Base-by-base conservation (phyloP, 192 early-diverging fungal species). In the Paraglomus brasilianum region DNA sequence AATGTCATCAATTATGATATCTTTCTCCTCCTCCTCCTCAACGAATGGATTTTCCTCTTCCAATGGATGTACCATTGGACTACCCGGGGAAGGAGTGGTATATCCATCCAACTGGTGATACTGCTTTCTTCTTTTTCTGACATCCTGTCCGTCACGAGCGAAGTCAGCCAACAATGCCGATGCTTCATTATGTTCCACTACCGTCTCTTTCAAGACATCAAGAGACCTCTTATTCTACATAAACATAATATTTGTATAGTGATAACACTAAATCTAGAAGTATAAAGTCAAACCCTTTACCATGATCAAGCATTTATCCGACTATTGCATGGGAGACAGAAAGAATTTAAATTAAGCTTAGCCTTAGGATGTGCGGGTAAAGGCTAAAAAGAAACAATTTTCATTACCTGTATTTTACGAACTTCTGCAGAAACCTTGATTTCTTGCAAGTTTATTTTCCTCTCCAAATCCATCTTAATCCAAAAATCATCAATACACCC, bases 371-470 rank as follows among this genome's bases (percentile, higher is more conserved):
- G 60, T 62, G 60, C n/a, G 17, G 41, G 43, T 62, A 62, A 62
- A 62, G 60, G n/a, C 42, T 62, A 62, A 62, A 62, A 63, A 63
- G 8, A 63, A 64, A 64, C 62, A 64, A 64, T 49, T 64, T 15
- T 13, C 4, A 39, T 64, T 64, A 48, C 62, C 62, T 64, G 21
- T 64, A 64, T 64, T 22, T 64, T 10, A 4, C 19, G 5, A 64
- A 64, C 38, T 38, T 36, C 38, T 48, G 44, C 45, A 64, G 62
- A 64, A 64, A 64, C 45, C 62, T 64, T n/a, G 38, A 36, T 36
- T 8, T 49, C 62, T 45, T 64, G 17, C n/a, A 9, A 36, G 62
- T 64, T 64, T 13, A 15, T 6, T 21, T 64, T 64, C 38, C 21
- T 62, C 24, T 62, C 41, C 42, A 62, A 5, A 40, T 62, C 14